Conservation (phyloP, 495 filamentous ascomycete species). For the Daldinia concentrica region DNA sequence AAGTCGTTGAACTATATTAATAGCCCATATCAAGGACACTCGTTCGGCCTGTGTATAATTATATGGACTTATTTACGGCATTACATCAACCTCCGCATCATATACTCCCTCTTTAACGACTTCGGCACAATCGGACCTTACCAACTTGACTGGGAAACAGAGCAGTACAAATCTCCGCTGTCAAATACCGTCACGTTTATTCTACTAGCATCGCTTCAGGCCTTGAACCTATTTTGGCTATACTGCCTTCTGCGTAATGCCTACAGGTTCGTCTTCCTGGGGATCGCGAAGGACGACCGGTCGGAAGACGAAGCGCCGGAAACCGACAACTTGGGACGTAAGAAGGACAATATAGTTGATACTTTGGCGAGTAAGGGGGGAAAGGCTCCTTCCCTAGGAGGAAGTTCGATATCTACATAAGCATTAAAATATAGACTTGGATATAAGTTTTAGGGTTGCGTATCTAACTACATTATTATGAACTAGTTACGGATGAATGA, state of each 20-base stretch:
- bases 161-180: neutral
- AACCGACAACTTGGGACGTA: no score
- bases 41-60: constrained; percentile 80
- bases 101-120: constrained; percentile 55
- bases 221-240: neutral
- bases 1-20: neutral
- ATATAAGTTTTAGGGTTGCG: no score
- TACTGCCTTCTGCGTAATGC: neutral
- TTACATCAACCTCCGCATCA: constrained; percentile 85
- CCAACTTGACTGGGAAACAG: neutral
- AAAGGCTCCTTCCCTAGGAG: neutral
- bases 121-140: neutral
- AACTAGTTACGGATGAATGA: no score
- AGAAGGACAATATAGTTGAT: neutral
- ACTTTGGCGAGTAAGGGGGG: neutral
- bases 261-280: neutral
- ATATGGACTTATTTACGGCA: constrained; percentile 94
- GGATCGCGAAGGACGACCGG: neutral
- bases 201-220: neutral
- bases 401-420: neutral
- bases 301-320: neutral
- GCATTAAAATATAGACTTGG: neutral
- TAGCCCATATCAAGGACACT: constrained; percentile 56
- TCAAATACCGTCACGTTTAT: neutral
- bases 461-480: no score